Evolutionary conservation across 2,329 filamentous ascomycete species (phyloP).

Genomic region (Claviceps digitariae): DNA sequence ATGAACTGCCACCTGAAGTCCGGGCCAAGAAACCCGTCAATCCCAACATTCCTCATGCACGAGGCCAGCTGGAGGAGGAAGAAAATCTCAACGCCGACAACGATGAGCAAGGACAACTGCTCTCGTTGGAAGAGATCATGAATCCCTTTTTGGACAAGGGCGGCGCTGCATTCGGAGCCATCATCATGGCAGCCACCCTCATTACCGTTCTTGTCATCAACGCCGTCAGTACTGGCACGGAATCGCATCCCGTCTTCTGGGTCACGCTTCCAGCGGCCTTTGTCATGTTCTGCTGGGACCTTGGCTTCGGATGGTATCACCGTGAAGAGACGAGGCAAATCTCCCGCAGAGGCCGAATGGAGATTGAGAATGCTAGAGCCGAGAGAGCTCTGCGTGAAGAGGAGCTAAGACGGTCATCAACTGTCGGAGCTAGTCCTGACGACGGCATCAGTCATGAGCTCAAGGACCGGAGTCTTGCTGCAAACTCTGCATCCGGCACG

Average conservation of each 20-base stretch:
- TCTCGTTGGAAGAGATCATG: conserved; percentile 59
- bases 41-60: conserved; percentile 55
- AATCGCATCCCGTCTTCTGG: conserved; percentile 48
- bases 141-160: conserved; percentile 59
- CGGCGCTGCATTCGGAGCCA: conserved; percentile 48
- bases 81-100: conserved; percentile 27
- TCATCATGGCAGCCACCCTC: conserved; percentile 54
- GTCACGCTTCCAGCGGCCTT: conserved; percentile 56
- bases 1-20: conserved; percentile 47
- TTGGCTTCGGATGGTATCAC: conserved; percentile 48
- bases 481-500: neutral
- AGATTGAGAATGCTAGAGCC: conserved; percentile 9
- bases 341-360: conserved; percentile 37
- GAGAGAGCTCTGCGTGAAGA: conserved; percentile 8
- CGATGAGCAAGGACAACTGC: conserved; percentile 36
- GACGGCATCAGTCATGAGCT: neutral
- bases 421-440: neutral
- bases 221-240: conserved; percentile 36
- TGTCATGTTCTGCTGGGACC: conserved; percentile 56
- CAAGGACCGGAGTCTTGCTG: neutral
- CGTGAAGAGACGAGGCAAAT: conserved; percentile 50
- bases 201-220: conserved; percentile 54
- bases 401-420: conserved; percentile 2
- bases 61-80: conserved; percentile 39
- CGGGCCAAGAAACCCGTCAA: conserved; percentile 48